Base-by-base conservation (phyloP, 2,329 filamentous ascomycete genomes). In the Venturia pyrina region DNA sequence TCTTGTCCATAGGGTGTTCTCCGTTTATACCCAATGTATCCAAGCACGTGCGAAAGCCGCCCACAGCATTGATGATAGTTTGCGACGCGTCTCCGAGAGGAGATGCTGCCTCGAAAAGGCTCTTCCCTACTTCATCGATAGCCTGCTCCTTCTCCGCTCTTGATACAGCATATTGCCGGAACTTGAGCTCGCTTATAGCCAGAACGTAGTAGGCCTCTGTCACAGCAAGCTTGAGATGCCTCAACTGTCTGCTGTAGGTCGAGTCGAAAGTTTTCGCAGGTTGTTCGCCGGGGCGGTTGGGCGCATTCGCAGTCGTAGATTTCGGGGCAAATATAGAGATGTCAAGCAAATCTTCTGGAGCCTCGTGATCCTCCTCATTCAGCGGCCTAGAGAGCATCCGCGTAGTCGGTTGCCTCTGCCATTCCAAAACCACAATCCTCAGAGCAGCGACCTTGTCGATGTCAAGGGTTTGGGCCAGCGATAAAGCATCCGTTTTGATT, bases 401-500 rank as follows among this genome's bases (percentile, higher is more conserved):
- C n/a, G n/a, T 41, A 21, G 63, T 82, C n/a, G 91, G 81, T 44
- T 91, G 86, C 69, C 84, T 85, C 77, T 98, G 93, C 81, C 89
- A 90, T 81, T 98, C 95, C 59, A 95, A 78, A 7, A 96, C 80
- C 2, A 88, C 88, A 56, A 96, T 82, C 67, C 95, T 86, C 71
- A 99, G 80, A 34, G 93, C 92, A 15, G 88, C 85, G 56, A 95
- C 80, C 75, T 97, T 87, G 75, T 95, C 91, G 69, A 97, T 86
- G 57, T 85, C 82, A 63, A 87, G 86, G 72, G 88, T 86, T 71
- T 89, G 86, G 76, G 91, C 93, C 68, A 99, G 80, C 92, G 93
- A 98, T 70, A 89, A 75, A 43, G 91, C 85, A 79, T 98, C 93
- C 60, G 86, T 85, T 78, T 96, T 96, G 74, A 98, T 86, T 72